These are phyloP conservation scores for Dothistroma pini DNA, from an alignment of 2,329 filamentous ascomycete genomes.

Conservation along the genomic window DNA sequence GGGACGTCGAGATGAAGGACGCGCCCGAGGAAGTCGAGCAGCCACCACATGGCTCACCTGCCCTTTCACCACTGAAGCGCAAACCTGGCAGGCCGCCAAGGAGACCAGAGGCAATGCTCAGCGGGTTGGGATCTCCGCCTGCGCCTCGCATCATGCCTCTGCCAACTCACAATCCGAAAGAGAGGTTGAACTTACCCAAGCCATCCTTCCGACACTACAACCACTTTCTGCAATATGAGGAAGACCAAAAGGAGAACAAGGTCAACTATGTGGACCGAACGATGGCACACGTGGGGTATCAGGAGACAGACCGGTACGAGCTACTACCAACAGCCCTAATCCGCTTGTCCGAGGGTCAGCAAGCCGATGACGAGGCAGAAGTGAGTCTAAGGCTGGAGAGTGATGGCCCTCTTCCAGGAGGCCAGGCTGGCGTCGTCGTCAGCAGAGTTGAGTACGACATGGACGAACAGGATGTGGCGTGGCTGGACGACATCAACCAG, in stretches of 20 bases:
- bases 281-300: slow-evolving; percentile 94
- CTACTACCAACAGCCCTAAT: slow-evolving; percentile 70
- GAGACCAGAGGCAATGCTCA: slow-evolving; percentile 58
- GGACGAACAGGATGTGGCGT: slow-evolving; percentile 98
- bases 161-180: slow-evolving; percentile 73
- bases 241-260: slow-evolving; percentile 77
- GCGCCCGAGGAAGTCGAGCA: slow-evolving; percentile 16
- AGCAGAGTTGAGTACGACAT: slow-evolving; percentile 97
- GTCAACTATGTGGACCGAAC: slow-evolving; percentile 86
- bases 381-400: slow-evolving; percentile 49
- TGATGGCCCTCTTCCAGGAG: slow-evolving; percentile 55
- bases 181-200: slow-evolving; percentile 71
- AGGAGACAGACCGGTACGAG: slow-evolving; percentile 86
- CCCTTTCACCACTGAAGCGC: slow-evolving; percentile 44
- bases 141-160: slow-evolving; percentile 69
- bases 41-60: slow-evolving; percentile 1
- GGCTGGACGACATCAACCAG: slow-evolving; percentile 80
- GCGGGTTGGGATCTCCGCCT: slow-evolving; percentile 56
- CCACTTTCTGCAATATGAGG: slow-evolving; percentile 75
- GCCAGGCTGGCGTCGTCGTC: slow-evolving; percentile 50
- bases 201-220: slow-evolving; percentile 74
- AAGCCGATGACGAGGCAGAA: slow-evolving; percentile 61
- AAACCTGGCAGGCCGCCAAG: slow-evolving; percentile 64
- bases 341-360: slow-evolving; percentile 57
- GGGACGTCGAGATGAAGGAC: slow-evolving; percentile 29